Base-by-base conservation (phyloP, 1,139 yeast genomes). In the Arxiozyma heterogenica region DNA sequence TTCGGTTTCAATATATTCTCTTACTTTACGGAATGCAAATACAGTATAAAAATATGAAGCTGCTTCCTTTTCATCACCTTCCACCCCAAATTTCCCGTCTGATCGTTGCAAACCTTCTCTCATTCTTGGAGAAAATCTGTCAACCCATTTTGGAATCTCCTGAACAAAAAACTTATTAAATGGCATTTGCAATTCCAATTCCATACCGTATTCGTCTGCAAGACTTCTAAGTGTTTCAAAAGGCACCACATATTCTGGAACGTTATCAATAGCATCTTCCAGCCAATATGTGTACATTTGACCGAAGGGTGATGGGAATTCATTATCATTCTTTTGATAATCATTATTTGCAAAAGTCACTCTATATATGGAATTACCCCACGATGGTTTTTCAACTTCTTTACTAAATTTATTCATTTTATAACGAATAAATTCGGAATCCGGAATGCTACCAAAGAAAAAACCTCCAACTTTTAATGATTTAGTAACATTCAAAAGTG, bases 231-330 rank as follows among this genome's bases (percentile, higher is more conserved):
- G 80, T 0, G 86, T 81, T 64, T 93, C 97, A 71, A 93, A 90
- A 0, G 98, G 98, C 6, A 93, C 97, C n/a, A 93, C 94, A 65
- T 87, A 93, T 66, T 93, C 99, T 0, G 98, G 98, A 9, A 93
- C 97, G 64, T 93, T 84, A 59, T 89, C 97, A 50, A 93, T 94
- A 0, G 99, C 98, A 71, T 93, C 98, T 60, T 84, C 83, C 57
- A 93, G 73, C 72, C 77, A 88, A 67, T 88, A 93, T 52, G 80
- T 81, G 69, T 93, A 93, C 63, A 81, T 77, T 69, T 90, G 87
- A 0, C 98, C 98, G 67, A 76, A 91, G 0, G 95, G 88, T 0
- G 84, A 81, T 20, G 82, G 75, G 65, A 89, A 89, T 49, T 70
- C 75, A 1, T 93, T 91, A 60, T 82, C 84, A 52, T 73, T 75